These are phyloP conservation scores for Fraxinus sp. DNA, from an alignment of 305 asterid species.

Conservation along the genomic window DNA sequence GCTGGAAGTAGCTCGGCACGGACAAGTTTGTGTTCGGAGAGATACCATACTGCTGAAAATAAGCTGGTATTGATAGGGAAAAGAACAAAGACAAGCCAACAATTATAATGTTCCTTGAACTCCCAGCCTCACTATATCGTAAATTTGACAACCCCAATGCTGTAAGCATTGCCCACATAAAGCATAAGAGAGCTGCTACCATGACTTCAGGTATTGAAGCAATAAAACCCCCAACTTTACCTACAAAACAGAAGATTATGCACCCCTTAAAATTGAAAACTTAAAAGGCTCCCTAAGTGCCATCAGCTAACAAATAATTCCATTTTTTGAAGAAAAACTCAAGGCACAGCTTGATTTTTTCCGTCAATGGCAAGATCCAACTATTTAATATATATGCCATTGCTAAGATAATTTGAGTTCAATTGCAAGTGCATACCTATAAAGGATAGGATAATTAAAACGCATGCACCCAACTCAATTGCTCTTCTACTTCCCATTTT, in stretches of 20 bases:
- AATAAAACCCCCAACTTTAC: slow-evolving; percentile 94
- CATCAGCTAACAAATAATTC: neutral
- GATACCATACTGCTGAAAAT: slow-evolving; percentile 86
- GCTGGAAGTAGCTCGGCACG: slow-evolving; percentile 84
- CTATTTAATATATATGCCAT: neutral
- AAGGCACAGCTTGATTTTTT: neutral
- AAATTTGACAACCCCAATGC: slow-evolving; percentile 91
- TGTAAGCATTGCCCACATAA: slow-evolving; percentile 94
- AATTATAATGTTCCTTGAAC: slow-evolving; percentile 93
- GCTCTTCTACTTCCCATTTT: slow-evolving; percentile 99
- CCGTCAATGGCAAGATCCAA: neutral
- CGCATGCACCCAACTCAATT: slow-evolving; percentile 78
- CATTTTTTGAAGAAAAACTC: neutral
- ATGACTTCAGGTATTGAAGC: slow-evolving; percentile 97
- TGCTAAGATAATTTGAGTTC: neutral
- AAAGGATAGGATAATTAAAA: slow-evolving; percentile 70
- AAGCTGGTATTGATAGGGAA: slow-evolving; percentile 81
- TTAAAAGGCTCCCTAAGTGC: neutral
- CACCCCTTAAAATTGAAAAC: neutral
- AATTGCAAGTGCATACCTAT: slow-evolving; percentile 46
- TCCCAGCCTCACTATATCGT: slow-evolving; percentile 94
- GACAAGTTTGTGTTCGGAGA: slow-evolving; percentile 70
- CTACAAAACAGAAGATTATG: slow-evolving; percentile 35
- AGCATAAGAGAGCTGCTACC: slow-evolving; percentile 92
- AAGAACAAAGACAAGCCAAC: slow-evolving; percentile 88